Percentiles rank a stretch among this genome's conserved stretches.
phyloP scores from a whole-genome alignment of 305 asterid genomes.

The Fraxinus xanthoxyloides region DNA sequence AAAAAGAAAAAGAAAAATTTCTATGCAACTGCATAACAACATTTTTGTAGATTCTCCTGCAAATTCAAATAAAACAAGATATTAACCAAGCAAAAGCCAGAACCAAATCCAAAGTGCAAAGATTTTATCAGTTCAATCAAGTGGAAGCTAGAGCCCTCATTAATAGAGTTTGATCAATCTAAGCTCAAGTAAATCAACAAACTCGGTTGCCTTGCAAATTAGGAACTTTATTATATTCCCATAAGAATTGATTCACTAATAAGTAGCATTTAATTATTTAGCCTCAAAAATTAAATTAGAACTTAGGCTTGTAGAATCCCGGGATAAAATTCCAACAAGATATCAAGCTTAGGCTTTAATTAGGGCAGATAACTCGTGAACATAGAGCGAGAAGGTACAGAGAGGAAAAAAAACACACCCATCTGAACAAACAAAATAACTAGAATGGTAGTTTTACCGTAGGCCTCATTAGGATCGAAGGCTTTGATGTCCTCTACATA shows the following conservation, averaged over 20 bases:
- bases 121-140: neutral
- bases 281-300: neutral
- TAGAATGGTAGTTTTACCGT: constrained; percentile 48
- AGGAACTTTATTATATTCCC: neutral
- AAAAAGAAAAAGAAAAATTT: neutral
- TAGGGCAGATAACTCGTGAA: neutral
- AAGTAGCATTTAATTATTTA: neutral
- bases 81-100: neutral
- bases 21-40: neutral
- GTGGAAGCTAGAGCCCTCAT: neutral
- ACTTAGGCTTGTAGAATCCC: neutral
- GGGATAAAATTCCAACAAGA: neutral
- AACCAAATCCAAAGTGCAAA: neutral
- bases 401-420: neutral
- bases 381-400: neutral
- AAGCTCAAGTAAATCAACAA: neutral
- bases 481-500: constrained; percentile 90
- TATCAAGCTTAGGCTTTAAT: neutral
- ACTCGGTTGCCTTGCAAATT: neutral
- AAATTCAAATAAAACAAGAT: neutral
- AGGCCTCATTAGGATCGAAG: constrained; percentile 91
- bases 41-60: neutral
- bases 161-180: neutral
- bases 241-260: neutral
- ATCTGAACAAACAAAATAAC: constrained; percentile 2